A percentile compares a stretch with the other conserved stretches of the same genome.
These are phyloP conservation scores for Isabelozyma pseudorhagii DNA, from an alignment of 805 yeast genomes.

Conservation along the genomic window DNA sequence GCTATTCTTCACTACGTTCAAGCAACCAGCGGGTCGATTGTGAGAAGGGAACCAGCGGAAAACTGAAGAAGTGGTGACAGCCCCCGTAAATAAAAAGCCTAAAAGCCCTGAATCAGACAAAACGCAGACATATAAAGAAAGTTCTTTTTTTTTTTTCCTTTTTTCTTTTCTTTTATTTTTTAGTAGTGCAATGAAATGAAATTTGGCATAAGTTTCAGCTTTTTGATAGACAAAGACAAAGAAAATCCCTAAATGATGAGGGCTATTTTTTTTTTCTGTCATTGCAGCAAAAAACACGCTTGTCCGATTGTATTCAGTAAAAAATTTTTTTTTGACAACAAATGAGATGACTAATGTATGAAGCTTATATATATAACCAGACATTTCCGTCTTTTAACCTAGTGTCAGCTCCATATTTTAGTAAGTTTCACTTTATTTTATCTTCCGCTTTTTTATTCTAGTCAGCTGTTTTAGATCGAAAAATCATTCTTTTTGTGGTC, in stretches of 20 bases:
- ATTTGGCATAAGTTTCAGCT: not conserved
- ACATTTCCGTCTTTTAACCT: not conserved
- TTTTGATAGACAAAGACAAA: not conserved
- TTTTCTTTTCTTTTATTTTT: not conserved
- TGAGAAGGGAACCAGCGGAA: not conserved
- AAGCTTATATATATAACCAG: not conserved
- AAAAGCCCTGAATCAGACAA: not conserved
- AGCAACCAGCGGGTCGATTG: no score
- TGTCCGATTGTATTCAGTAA: not conserved
- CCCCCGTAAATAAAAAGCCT: not conserved
- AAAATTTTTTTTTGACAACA: no score
- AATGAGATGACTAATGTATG: not conserved
- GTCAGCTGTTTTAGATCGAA: no score
- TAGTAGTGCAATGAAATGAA: not conserved
- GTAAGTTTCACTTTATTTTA: no score
- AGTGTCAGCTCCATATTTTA: no score
- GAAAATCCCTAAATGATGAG: not conserved
- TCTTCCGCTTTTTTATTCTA: not conserved
- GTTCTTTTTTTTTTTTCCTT: not conserved
- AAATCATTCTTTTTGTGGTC: not conserved
- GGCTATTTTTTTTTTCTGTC: not conserved
- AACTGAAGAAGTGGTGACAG: not conserved
- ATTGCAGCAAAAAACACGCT: not conserved
- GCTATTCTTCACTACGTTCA: no score
- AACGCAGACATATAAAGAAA: not conserved